Evolutionary conservation across 768 basidiomycete genomes (phyloP).

Genomic region (Pleurotus salmoneostramineus): DNA sequence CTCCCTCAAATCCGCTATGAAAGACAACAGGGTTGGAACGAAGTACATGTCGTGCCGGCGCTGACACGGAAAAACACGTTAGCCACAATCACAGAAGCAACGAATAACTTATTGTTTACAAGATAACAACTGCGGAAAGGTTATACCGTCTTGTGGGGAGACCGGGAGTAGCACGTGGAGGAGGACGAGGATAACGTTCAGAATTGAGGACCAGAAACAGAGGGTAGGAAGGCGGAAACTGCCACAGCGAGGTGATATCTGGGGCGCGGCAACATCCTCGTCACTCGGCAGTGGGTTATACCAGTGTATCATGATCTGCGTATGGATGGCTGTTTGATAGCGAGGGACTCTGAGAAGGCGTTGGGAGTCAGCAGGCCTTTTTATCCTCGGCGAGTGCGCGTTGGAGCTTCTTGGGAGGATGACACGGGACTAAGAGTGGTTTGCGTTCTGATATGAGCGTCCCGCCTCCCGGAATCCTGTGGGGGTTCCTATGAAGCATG

Average conservation of each 20-base stretch:
- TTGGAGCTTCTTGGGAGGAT: no score
- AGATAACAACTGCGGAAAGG: not conserved
- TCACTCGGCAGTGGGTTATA: no score
- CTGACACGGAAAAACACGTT: not conserved
- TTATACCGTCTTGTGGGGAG: not conserved
- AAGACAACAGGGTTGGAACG: slow-evolving; percentile 11
- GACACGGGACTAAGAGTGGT: not conserved
- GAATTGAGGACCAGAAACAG: not conserved
- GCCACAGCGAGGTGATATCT: not conserved
- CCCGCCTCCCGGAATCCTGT: not conserved
- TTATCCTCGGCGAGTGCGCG: no score
- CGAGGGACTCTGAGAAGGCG: no score
- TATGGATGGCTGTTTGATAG: no score
- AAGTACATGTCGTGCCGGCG: slow-evolving; percentile 12
- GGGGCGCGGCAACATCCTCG: not conserved
- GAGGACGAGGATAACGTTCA: not conserved
- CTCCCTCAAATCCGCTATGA: slow-evolving; percentile 5
- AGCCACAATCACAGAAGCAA: not conserved
- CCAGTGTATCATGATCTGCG: no score
- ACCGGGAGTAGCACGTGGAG: not conserved
- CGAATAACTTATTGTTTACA: not conserved
- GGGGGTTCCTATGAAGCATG: no score
- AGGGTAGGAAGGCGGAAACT: not conserved
- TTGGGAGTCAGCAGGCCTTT: no score
- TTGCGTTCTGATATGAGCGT: not conserved